Percentiles rank a stretch among this genome's conserved stretches.
Evolutionary conservation across 2,329 filamentous ascomycete species (phyloP).

Genomic region (Colletotrichum somersetense): DNA sequence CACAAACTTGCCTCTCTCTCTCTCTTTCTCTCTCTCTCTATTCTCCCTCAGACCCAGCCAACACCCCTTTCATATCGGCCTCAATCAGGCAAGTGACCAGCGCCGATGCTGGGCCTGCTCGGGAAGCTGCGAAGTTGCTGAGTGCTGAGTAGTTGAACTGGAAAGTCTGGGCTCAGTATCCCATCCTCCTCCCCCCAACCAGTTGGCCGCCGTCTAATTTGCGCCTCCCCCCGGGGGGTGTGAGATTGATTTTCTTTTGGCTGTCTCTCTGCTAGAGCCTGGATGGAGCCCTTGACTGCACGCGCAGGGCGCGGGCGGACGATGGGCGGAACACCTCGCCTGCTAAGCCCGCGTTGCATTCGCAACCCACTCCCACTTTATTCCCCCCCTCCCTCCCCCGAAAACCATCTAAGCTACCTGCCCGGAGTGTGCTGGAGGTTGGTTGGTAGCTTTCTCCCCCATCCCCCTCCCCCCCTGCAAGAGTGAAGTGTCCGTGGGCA

Average conservation of each 20-base stretch:
- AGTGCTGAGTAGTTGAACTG: not conserved
- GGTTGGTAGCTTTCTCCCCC: slow-evolving; percentile 14
- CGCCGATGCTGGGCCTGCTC: slow-evolving; percentile 24
- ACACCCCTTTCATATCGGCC: not conserved
- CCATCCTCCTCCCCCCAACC: not conserved
- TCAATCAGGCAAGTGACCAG: slow-evolving; percentile 38
- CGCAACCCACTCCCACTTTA: slow-evolving; percentile 35
- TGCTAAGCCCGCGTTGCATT: slow-evolving; percentile 40
- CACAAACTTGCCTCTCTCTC: not conserved
- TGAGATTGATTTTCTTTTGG: slow-evolving; percentile 25
- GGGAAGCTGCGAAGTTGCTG: slow-evolving; percentile 1
- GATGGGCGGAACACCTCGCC: slow-evolving; percentile 38
- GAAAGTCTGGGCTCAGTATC: not conserved
- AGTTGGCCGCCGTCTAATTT: slow-evolving; percentile 22
- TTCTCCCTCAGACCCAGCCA: slow-evolving; percentile 1
- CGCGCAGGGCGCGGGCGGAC: slow-evolving; percentile 15
- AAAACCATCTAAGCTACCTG: slow-evolving; percentile 20
- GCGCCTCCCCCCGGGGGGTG: not conserved
- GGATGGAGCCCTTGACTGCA: not conserved
- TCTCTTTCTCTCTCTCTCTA: not conserved
- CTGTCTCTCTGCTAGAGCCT: not conserved
- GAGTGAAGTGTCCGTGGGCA: slow-evolving; percentile 36
- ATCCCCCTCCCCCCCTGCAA: slow-evolving; percentile 13
- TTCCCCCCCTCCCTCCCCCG: slow-evolving; percentile 13
- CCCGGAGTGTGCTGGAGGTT: slow-evolving; percentile 5